Percentiles rank a stretch among this genome's conserved stretches.
These are phyloP conservation scores for Coemansia sp. DNA, from an alignment of 192 early-diverging fungal species.

Conservation along the genomic window DNA sequence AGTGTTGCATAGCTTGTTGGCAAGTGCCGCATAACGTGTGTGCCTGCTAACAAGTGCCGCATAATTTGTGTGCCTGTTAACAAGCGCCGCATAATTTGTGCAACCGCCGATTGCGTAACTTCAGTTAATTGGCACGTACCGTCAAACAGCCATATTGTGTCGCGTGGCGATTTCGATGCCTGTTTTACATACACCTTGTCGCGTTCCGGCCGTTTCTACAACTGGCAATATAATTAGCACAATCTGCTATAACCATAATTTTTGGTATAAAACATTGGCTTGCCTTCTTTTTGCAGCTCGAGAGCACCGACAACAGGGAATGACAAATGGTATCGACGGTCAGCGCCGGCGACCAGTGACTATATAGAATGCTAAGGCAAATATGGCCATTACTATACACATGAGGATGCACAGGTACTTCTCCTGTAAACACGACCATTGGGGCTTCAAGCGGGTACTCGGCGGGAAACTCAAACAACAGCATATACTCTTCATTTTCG, in stretches of 20 bases:
- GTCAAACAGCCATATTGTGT: conserved; percentile 52
- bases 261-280: not conserved
- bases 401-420: conserved; percentile 73
- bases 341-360: conserved; percentile 90
- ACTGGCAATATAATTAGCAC: not conserved
- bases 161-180: conserved; percentile 44
- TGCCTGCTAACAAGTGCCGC: too few relatives aligned
- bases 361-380: conserved; percentile 92
- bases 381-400: conserved; percentile 95
- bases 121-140: conserved; percentile 13
- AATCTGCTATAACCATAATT: not conserved
- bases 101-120: not conserved
- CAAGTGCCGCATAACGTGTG: not conserved
- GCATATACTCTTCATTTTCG: conserved; percentile 50
- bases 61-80: not conserved
- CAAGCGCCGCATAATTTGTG: not conserved
- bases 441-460: conserved; percentile 77
- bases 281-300: conserved; percentile 77
- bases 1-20: not conserved
- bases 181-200: conserved; percentile 41
- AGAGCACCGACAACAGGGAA: conserved; percentile 90
- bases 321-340: conserved; percentile 88
- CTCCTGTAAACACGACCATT: conserved; percentile 64
- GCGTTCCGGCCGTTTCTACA: conserved; percentile 33
- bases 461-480: conserved; percentile 69